Evolutionary conservation across 495 filamentous ascomycete species (phyloP).

Genomic region (Amorphotheca resinae): DNA sequence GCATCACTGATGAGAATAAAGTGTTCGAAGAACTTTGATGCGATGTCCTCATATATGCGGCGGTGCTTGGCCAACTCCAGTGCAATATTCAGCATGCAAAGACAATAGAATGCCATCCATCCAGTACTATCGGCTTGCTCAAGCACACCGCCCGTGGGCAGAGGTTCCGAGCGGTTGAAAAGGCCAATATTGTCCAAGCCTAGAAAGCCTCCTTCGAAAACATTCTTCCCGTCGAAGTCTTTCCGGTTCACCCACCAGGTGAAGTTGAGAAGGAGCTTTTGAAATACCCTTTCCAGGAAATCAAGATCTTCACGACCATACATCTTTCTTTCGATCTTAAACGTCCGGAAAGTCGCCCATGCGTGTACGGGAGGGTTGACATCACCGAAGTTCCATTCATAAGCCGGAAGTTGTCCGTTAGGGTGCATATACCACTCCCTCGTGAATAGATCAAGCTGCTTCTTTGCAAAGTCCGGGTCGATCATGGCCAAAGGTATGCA

Average conservation of each 20-base stretch:
- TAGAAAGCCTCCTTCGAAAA: slow-evolving; percentile 95
- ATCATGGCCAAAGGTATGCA: slow-evolving; percentile 94
- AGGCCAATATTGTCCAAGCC: slow-evolving; percentile 93
- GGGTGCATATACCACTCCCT: slow-evolving; percentile 99
- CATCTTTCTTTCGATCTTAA: slow-evolving; percentile 96
- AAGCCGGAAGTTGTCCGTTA: slow-evolving; percentile 79
- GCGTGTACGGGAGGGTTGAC: slow-evolving; percentile 96
- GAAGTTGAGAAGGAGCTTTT: slow-evolving; percentile 90
- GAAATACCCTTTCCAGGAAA: slow-evolving; percentile 92
- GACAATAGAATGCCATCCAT: slow-evolving; percentile 96
- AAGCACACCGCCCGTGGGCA: slow-evolving; percentile 83
- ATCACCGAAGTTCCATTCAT: slow-evolving; percentile 98
- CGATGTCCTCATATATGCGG: slow-evolving; percentile 95
- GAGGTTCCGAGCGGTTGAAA: slow-evolving; percentile 94
- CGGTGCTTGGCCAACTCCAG: slow-evolving; percentile 90
- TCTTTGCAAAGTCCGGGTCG: slow-evolving; percentile 94
- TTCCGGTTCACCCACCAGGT: slow-evolving; percentile 99
- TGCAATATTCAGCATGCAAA: slow-evolving; percentile 93
- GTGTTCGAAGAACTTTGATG: slow-evolving; percentile 97
- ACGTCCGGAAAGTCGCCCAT: slow-evolving; percentile 87
- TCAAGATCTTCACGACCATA: slow-evolving; percentile 91
- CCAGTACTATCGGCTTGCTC: slow-evolving; percentile 96
- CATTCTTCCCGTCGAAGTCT: slow-evolving; percentile 84
- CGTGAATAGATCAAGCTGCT: slow-evolving; percentile 89
- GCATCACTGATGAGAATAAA: slow-evolving; percentile 96